Evolutionary conservation across 345 rosid species (phyloP).

Genomic region (Physaria fendleri): DNA sequence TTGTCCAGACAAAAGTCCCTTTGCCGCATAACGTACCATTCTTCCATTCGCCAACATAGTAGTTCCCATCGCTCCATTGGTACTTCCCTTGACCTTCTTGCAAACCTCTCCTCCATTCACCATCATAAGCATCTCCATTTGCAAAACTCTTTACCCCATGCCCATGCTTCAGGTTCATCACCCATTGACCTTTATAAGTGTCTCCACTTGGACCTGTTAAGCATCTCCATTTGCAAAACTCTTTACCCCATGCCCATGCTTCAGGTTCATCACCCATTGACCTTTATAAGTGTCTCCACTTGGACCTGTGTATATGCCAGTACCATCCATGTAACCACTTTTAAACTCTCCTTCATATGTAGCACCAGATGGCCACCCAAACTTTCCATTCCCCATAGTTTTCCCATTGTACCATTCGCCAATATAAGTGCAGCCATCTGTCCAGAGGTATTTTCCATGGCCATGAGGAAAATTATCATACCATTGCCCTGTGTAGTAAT

Average conservation of each 20-base stretch:
- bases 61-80: constrained; percentile 54
- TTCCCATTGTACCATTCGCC: constrained; percentile 89
- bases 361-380: constrained; percentile 92
- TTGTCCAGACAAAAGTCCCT: constrained; percentile 64
- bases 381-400: constrained; percentile 75
- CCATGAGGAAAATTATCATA: constrained; percentile 76
- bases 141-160: constrained; percentile 52
- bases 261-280: constrained; percentile 84
- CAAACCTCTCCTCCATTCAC: constrained; percentile 76
- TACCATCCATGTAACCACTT: constrained; percentile 85
- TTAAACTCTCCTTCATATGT: constrained; percentile 91
- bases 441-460: constrained; percentile 82
- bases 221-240: constrained; percentile 60
- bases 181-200: constrained; percentile 72
- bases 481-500: constrained; percentile 88
- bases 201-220: no score
- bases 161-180: constrained; percentile 89
- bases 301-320: constrained; percentile 52
- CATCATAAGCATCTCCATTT: constrained; percentile 78
- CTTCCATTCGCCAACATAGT: constrained; percentile 74
- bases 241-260: constrained; percentile 72
- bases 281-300: constrained; percentile 69
- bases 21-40: constrained; percentile 59
- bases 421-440: constrained; percentile 77
- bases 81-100: constrained; percentile 83